Evolutionary conservation across 371 early-diverging fungal species (phyloP).

Genomic region (Lichtheimia hyalospora): DNA sequence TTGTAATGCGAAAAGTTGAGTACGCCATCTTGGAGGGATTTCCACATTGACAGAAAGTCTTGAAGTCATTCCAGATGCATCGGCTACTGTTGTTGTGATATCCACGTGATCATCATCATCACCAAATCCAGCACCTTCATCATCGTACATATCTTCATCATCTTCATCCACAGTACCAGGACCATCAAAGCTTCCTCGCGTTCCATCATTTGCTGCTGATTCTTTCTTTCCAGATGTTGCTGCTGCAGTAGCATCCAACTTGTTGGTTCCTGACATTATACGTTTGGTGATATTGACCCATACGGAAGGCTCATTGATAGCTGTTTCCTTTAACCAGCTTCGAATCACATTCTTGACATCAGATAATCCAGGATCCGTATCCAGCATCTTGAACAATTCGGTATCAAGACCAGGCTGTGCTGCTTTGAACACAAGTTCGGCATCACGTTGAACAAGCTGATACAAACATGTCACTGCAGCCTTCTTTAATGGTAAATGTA

Average conservation of each 20-base stretch:
- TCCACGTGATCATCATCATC: conserved; percentile 46
- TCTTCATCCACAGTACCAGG: conserved; percentile 30
- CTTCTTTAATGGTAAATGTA: conserved; percentile 71
- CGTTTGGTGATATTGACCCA: conserved; percentile 86
- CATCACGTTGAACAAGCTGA: conserved; percentile 81
- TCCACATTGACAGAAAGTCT: conserved; percentile 44
- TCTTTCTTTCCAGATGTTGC: not conserved
- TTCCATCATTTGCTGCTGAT: conserved; percentile 1
- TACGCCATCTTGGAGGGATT: conserved; percentile 87
- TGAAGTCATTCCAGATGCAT: conserved; percentile 40
- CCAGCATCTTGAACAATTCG: conserved; percentile 81
- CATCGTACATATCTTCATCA: conserved; percentile 33
- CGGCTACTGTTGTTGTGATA: conserved; percentile 46
- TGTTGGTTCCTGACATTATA: conserved; percentile 62
- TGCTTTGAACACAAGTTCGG: conserved; percentile 69
- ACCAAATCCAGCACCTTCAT: conserved; percentile 45
- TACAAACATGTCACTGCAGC: conserved; percentile 86
- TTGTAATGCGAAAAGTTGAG: conserved; percentile 80
- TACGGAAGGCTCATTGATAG: conserved; percentile 70
- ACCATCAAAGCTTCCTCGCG: conserved; percentile 13
- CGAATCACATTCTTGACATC: conserved; percentile 84
- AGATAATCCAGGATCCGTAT: conserved; percentile 73
- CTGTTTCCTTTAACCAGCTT: conserved; percentile 72
- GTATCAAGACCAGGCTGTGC: conserved; percentile 75
- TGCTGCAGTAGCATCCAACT: not conserved